These are phyloP conservation scores for Moesziomyces globuligerus DNA, from an alignment of 1,284 basidiomycete species.

Conservation along the genomic window DNA sequence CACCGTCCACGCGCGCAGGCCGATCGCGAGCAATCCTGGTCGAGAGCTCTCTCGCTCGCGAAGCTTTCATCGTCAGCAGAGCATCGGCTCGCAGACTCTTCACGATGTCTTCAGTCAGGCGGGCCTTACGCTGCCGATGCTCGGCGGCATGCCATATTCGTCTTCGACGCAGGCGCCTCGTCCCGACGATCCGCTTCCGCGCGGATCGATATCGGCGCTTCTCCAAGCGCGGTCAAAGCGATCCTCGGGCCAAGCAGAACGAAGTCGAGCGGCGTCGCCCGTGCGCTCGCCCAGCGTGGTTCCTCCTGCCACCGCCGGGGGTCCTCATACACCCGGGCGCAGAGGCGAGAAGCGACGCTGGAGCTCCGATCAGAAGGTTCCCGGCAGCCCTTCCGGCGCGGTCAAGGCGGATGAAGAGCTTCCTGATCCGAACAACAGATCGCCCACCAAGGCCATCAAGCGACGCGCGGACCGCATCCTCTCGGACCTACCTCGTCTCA, in stretches of 20 bases:
- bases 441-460: slow-evolving; percentile 21
- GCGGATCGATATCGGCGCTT: slow-evolving; percentile 34
- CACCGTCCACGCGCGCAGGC: slow-evolving; percentile 8
- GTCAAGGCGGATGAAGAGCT: slow-evolving; percentile 2
- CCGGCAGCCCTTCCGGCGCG: slow-evolving; percentile 23
- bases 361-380: slow-evolving; percentile 28
- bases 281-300: slow-evolving; percentile 2
- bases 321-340: slow-evolving; percentile 47
- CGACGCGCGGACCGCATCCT: slow-evolving; percentile 36
- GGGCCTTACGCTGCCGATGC: slow-evolving; percentile 27
- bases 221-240: slow-evolving; percentile 41
- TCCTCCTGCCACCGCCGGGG: slow-evolving; percentile 1
- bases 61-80: slow-evolving; percentile 34
- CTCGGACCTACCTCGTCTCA: slow-evolving; percentile 39
- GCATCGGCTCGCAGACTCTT: slow-evolving; percentile 22
- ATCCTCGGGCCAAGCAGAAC: slow-evolving; percentile 21
- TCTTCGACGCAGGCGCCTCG: slow-evolving; percentile 16
- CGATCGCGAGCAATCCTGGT: not conserved
- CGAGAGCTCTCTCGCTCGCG: slow-evolving; percentile 28
- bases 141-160: slow-evolving; percentile 16
- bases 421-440: not conserved
- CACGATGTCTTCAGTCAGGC: slow-evolving; percentile 46
- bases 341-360: slow-evolving; percentile 48
- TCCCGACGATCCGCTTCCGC: slow-evolving; percentile 58
- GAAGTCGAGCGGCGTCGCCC: slow-evolving; percentile 7